Base-by-base conservation (phyloP, 352 stramenopile genomes). In the Thalassiosira delicatula region DNA sequence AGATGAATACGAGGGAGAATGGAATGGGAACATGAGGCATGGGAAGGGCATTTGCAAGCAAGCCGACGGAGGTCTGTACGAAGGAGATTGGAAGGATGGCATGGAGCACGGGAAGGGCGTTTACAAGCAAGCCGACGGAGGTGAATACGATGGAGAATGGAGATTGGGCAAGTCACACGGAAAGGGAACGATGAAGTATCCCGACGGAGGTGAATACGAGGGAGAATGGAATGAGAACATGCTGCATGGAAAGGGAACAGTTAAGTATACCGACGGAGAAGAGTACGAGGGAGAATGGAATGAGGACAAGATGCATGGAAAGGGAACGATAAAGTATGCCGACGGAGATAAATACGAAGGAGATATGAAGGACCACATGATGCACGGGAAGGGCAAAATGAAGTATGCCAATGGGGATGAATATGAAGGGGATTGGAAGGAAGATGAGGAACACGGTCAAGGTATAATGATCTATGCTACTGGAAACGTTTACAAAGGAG, bases 221-320 rank as follows among this genome's bases (percentile, higher is more conserved):
- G 85, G 87, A 19, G 77, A 81, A 27, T 79, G 86, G 30, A 71
- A 88, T 19, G 19, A 51, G 11, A 19, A 19, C 11, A 11, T 51
- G 42, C 11, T 19, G 42, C 42, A 51, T 19, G 42, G 88, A 42
- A 23, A 86, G 17, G 88, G 88, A 14, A 70, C 59, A 27, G 82
- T 76, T 44, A 83, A 85, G 56, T 91, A 86, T 77, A 77, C 81
- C 23, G 90, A 90, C 63, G 84, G 83, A 33, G 87, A 93, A 60
- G 60, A 83, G 61, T 91, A 89, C 66, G 59, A 76, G 2, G 88
- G 88, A 35, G 70, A 78, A 8, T 93, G 86, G 86, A 79, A 89
- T 42, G 29, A 86, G 53, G 85, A 91, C 70, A 73, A 57, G 0
- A 88, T 89, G 17, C 79, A 93, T 76, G 84, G 85, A 49, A 72